phyloP scores from a whole-genome alignment of 1,284 basidiomycete species.

The Agaricales sp. region DNA sequence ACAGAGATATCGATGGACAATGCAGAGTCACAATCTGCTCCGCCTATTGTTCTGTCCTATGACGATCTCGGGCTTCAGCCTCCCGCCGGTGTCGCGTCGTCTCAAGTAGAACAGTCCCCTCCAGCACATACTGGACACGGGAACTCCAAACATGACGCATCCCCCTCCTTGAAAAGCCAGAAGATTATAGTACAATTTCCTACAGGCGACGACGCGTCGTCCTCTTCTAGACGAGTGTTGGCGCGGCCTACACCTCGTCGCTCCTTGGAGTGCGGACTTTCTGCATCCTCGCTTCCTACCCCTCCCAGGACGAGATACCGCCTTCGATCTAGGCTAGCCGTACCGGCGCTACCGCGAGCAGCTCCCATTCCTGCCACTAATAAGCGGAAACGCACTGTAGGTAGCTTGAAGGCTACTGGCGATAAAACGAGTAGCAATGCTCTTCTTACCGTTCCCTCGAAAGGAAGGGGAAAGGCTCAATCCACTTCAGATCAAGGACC shows the following conservation, averaged over 20 bases:
- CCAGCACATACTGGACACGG: neutral
- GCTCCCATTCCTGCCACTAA: neutral
- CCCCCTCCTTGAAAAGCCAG: too few relatives aligned
- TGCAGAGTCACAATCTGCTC: neutral
- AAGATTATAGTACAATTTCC: neutral
- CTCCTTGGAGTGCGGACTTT: neutral
- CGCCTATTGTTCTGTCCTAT: neutral
- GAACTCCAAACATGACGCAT: neutral
- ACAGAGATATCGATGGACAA: too few relatives aligned
- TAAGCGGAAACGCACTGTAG: neutral
- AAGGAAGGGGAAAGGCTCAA: too few relatives aligned
- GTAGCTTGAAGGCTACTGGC: neutral
- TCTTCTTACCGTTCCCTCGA: too few relatives aligned
- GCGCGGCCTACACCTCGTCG: neutral
- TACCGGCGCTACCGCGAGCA: neutral
- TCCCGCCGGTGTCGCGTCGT: neutral
- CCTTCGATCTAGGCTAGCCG: neutral
- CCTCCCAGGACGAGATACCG: neutral
- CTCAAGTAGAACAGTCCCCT: neutral
- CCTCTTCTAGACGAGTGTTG: constrained; percentile 1
- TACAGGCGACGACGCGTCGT: too few relatives aligned
- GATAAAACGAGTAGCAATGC: too few relatives aligned
- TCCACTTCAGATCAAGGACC: too few relatives aligned
- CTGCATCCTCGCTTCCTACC: neutral
- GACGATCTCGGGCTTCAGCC: neutral